phyloP scores from a whole-genome alignment of 352 stramenopile species.

The Phytophthora quininea region DNA sequence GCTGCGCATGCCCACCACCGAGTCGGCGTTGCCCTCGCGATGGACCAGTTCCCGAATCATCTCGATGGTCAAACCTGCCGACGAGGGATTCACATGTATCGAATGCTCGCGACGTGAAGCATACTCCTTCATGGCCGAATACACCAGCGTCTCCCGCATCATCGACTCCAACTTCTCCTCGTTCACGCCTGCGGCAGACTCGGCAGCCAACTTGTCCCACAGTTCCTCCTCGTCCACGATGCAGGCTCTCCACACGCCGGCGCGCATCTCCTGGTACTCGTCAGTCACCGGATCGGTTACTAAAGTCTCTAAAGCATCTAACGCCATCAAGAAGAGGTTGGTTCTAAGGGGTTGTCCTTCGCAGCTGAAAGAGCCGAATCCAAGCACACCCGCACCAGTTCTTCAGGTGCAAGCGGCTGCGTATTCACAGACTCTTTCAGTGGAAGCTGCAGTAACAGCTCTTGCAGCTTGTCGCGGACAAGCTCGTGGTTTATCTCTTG shows the following conservation, averaged over 20 bases:
- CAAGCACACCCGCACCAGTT: constrained; percentile 57
- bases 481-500: constrained; percentile 76
- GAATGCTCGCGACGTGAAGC: constrained; percentile 28
- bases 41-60: constrained; percentile 72
- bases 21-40: constrained; percentile 49
- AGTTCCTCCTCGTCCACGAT: constrained; percentile 60
- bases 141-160: constrained; percentile 80
- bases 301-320: constrained; percentile 72
- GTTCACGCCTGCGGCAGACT: constrained; percentile 61
- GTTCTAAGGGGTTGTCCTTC: constrained; percentile 62
- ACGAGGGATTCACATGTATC: constrained; percentile 7
- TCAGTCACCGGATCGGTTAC: constrained; percentile 33
- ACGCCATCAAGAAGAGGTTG: constrained; percentile 71
- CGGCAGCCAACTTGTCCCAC: constrained; percentile 59
- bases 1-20: constrained; percentile 53
- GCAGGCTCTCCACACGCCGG: constrained; percentile 61
- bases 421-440: constrained; percentile 43
- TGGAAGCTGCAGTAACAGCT: constrained; percentile 65
- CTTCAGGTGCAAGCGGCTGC: constrained; percentile 48
- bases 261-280: constrained; percentile 55
- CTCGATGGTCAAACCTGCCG: constrained; percentile 55
- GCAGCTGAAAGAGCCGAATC: constrained; percentile 45
- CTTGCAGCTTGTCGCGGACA: constrained; percentile 57
- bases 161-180: constrained; percentile 64
- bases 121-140: constrained; percentile 65